phyloP scores from a whole-genome alignment of 306 rosid species.

The Lotus japonicus region DNA sequence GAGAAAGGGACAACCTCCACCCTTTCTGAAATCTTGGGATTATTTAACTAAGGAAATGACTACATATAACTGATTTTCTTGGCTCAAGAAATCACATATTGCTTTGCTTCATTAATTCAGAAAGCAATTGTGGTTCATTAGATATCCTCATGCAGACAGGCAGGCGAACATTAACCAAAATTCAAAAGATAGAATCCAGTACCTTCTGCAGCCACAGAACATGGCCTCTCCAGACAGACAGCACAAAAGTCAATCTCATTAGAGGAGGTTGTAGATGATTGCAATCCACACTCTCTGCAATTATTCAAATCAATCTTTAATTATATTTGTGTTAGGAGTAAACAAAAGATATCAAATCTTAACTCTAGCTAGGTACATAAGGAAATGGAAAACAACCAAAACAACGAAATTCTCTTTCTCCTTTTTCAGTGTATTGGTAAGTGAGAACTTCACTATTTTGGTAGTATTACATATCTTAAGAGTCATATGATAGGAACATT shows the following conservation, averaged over 20 bases:
- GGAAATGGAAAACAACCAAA: not conserved
- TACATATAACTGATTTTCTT: not conserved
- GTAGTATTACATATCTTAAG: not conserved
- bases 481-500: not conserved
- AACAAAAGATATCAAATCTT: not conserved
- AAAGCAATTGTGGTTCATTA: not conserved
- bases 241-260: slow-evolving; percentile 76
- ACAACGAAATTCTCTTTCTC: not conserved
- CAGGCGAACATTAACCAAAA: not conserved
- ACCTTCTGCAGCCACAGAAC: slow-evolving; percentile 94
- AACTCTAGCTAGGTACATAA: not conserved
- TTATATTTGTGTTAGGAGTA: slow-evolving; percentile 15
- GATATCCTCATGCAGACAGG: not conserved
- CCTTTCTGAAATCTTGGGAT: not conserved
- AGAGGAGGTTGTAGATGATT: slow-evolving; percentile 45
- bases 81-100: not conserved
- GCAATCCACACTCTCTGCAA: slow-evolving; percentile 82
- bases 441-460: not conserved
- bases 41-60: not conserved
- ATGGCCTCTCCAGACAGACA: slow-evolving; percentile 86
- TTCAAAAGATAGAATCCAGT: slow-evolving; percentile 9
- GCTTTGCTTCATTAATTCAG: not conserved
- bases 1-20: not conserved
- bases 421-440: not conserved
- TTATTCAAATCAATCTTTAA: slow-evolving; percentile 21